A percentile compares a stretch with the other conserved stretches of the same genome.
phyloP scores from a whole-genome alignment of 106 monocot species.

The Phalaenopsis equestris region DNA sequence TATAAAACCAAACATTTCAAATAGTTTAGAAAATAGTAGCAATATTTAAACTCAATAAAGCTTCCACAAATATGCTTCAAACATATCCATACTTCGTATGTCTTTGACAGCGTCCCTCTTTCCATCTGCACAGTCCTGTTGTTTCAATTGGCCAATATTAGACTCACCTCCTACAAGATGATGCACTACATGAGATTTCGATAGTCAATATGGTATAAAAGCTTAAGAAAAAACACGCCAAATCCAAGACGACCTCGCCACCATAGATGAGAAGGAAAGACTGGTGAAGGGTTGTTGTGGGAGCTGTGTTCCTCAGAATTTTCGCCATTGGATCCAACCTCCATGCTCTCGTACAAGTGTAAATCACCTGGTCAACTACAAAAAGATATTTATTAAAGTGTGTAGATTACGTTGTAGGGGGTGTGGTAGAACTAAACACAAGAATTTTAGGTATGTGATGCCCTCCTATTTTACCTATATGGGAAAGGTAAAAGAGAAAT shows the following conservation, averaged over 20 bases:
- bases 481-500: background rate
- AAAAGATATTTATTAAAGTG: background rate
- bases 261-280: background rate
- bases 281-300: background rate
- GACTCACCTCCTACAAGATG: background rate
- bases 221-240: background rate
- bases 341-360: background rate
- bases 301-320: constrained; percentile 6
- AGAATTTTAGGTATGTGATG: background rate
- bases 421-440: background rate
- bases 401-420: background rate
- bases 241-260: background rate
- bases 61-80: background rate
- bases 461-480: background rate
- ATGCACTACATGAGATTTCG: background rate
- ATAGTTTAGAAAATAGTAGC: background rate
- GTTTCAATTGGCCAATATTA: background rate
- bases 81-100: constrained; percentile 5
- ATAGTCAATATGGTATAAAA: background rate
- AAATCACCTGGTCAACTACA: constrained; percentile 1
- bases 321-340: background rate
- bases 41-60: background rate
- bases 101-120: background rate
- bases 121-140: background rate
- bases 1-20: background rate